Conservation (phyloP, 306 rosid genomes). For the Clitoria ternatea region DNA sequence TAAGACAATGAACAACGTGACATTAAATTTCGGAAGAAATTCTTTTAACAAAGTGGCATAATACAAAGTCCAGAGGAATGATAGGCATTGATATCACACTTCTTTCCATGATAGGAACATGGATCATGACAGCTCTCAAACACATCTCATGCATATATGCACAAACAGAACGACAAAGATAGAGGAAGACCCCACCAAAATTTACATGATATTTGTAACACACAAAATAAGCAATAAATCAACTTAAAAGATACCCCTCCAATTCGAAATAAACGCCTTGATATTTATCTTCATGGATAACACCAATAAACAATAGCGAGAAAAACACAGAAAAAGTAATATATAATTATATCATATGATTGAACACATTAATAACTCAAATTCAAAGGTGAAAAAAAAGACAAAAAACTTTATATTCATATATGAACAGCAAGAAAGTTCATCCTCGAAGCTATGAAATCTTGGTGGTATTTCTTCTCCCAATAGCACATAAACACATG, state of each 20-base stretch:
- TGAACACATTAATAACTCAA: slow-evolving; percentile 21
- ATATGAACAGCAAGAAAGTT: slow-evolving; percentile 23
- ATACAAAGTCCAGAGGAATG: background rate
- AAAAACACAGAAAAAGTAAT: slow-evolving; percentile 5
- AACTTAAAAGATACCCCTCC: slow-evolving; percentile 4
- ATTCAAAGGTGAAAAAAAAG: background rate
- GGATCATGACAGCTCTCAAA: slow-evolving; percentile 27
- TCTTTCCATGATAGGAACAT: slow-evolving; percentile 20
- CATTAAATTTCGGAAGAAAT: too few relatives aligned
- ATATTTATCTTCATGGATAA: slow-evolving; percentile 20
- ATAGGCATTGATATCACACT: background rate
- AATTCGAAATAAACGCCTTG: slow-evolving; percentile 3
- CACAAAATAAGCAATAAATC: background rate
- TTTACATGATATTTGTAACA: slow-evolving; percentile 3
- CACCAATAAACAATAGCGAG: background rate
- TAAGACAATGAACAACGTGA: background rate
- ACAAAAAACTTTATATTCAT: slow-evolving; percentile 15
- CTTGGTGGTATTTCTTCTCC: slow-evolving; percentile 5
- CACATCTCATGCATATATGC: slow-evolving; percentile 20
- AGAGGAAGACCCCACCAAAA: slow-evolving; percentile 26
- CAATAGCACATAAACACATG: background rate
- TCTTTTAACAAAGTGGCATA: background rate
- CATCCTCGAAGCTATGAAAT: slow-evolving; percentile 16
- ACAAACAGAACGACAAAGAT: slow-evolving; percentile 24
- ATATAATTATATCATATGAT: slow-evolving; percentile 14